Base-by-base conservation (phyloP, 192 early-diverging fungal genomes). In the Allomyces javanicus region DNA sequence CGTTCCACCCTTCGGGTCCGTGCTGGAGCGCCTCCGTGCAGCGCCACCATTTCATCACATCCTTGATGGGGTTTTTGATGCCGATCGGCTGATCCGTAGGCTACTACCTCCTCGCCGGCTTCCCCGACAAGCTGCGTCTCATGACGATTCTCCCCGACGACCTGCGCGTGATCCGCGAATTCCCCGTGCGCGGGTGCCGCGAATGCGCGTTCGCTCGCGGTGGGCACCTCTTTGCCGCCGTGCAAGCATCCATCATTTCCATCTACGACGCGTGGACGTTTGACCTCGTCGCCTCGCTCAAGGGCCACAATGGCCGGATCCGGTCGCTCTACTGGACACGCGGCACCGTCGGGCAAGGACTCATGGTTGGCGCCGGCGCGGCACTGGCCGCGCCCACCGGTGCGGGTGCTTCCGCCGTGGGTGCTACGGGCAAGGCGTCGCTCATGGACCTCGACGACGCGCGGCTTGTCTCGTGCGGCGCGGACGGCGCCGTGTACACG, bases 61-160 rank as follows among this genome's bases (percentile, higher is more conserved):
- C 21, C 1, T 21, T 58, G 9, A 21, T 4, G 17, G 12, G 4
- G 26, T 27, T 27, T 27, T 7, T 40, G 7, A 40, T 7, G 7
- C 33, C 0, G 33, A 9, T 3, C 33, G 0, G 9, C 33, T 40
- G 3, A 9, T 40, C 3, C 33, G 33, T n/a, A 58, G 50, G 50
- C 17, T 58, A 58, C 50, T 80, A 81, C 45, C 19, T 82, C 1
- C 70, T 84, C 9, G 75, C 78, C 33, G 83, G 80, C 10, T 82
- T 82, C 67, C 68, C 69, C 61, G 83, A 84, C 65, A 84, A 84
- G 69, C 70, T 84, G 50, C 65, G 79, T 21, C 66, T 84, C 10
- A 75, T 76, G 73, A 82, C 76, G 64, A 69, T 84, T n/a, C 62
- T 84, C 25, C 74, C 79, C 61, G 83, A 83, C 65, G 83, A 84